These are phyloP conservation scores for Coemansia sp. DNA, from an alignment of 192 early-diverging fungal genomes.

Conservation along the genomic window DNA sequence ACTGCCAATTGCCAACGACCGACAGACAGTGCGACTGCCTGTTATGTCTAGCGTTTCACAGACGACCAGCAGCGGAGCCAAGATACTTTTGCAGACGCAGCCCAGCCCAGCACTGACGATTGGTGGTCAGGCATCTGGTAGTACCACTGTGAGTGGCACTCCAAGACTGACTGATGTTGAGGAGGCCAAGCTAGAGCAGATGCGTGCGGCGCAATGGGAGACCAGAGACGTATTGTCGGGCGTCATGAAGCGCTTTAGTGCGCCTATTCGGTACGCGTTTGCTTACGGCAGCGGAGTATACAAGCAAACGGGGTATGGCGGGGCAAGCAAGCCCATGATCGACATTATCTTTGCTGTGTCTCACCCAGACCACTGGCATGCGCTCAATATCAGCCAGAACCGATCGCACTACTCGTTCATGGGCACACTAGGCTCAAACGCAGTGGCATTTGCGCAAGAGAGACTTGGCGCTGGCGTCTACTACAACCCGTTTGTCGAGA, in stretches of 20 bases:
- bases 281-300: constrained; percentile 98
- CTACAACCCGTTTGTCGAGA: constrained; percentile 91
- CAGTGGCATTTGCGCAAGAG: constrained; percentile 79
- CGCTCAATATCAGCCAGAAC: constrained; percentile 92
- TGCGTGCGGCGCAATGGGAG: constrained; percentile 33
- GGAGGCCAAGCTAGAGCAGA: constrained; percentile 29
- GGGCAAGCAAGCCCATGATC: constrained; percentile 75
- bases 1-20: background rate
- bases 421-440: constrained; percentile 70
- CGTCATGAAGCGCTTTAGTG: constrained; percentile 36
- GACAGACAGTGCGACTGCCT: constrained; percentile 37
- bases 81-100: background rate
- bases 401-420: constrained; percentile 90
- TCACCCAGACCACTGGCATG: constrained; percentile 97
- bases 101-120: no score
- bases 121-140: constrained; percentile 6
- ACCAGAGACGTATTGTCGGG: constrained; percentile 17
- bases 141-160: constrained; percentile 9
- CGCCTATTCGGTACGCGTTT: constrained; percentile 68
- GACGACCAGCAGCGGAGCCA: background rate
- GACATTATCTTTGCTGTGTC: constrained; percentile 96
- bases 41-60: background rate
- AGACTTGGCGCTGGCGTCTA: constrained; percentile 89
- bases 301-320: constrained; percentile 82
- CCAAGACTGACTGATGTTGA: constrained; percentile 29